Evolutionary conservation across 331 rosid genomes (phyloP).

Genomic region (Dryas integrifolia): DNA sequence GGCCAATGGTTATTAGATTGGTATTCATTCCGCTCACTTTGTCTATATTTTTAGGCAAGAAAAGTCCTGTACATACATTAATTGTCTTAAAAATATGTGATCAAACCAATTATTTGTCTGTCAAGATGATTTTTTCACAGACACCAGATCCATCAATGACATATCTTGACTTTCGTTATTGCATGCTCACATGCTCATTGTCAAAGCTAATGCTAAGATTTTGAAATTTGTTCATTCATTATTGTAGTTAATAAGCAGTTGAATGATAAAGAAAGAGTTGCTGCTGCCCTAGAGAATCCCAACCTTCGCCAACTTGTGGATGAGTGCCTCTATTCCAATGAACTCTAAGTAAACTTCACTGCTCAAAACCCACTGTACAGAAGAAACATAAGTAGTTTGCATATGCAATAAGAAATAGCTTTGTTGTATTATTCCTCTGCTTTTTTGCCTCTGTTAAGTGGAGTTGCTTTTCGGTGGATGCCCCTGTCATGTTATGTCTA

Average conservation of each 20-base stretch:
- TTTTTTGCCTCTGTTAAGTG: not conserved
- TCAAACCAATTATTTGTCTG: not conserved
- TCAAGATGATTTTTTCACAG: not conserved
- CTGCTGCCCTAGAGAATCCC: conserved; percentile 96
- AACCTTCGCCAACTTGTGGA: conserved; percentile 96
- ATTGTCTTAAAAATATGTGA: not conserved
- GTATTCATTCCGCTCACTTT: not conserved
- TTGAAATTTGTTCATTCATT: conserved; percentile 3
- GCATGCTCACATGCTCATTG: not conserved
- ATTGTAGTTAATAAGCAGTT: conserved; percentile 89
- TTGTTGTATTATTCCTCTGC: conserved; percentile 21
- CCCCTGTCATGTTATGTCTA: not conserved
- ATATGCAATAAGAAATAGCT: conserved; percentile 27
- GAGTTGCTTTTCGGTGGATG: not conserved
- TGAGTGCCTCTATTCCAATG: conserved; percentile 84
- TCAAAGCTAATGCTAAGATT: conserved; percentile 17
- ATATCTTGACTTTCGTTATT: not conserved
- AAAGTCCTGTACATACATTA: not conserved
- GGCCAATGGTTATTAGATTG: not conserved
- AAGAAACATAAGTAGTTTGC: conserved; percentile 12
- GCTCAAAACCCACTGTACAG: conserved; percentile 32
- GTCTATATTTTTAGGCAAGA: not conserved
- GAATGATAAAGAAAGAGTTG: conserved; percentile 92
- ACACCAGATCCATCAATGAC: not conserved
- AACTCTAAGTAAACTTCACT: conserved; percentile 40